Percentiles rank a stretch among this genome's conserved stretches.
Conservation (phyloP, 1,284 basidiomycete genomes). For the Apiotrichum gamsii region DNA sequence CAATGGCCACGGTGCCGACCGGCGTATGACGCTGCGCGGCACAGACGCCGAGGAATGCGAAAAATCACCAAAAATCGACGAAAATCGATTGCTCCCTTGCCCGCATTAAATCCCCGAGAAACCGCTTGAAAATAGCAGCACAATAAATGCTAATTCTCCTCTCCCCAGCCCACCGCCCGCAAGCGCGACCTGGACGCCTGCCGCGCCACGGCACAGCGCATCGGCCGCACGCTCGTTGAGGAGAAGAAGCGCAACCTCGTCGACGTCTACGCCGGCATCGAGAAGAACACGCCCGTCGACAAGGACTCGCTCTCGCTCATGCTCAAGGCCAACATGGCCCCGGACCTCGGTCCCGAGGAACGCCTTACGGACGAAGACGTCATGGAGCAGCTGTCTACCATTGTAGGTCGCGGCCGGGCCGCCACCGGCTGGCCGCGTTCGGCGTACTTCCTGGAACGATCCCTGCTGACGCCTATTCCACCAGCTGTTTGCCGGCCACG, state of each 20-base stretch:
- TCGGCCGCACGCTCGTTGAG: not conserved
- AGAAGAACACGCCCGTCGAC: slow-evolving; percentile 49
- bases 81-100: no score
- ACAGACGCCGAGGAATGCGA: no score
- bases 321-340: slow-evolving; percentile 58
- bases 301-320: slow-evolving; percentile 50
- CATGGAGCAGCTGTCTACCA: slow-evolving; percentile 67
- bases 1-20: no score
- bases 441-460: no score
- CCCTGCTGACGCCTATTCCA: no score
- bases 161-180: not conserved
- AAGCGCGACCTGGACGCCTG: not conserved
- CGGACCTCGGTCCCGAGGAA: slow-evolving; percentile 53
- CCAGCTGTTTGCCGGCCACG: slow-evolving; percentile 56
- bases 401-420: slow-evolving; percentile 49
- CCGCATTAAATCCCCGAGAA: no score
- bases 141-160: no score
- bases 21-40: no score
- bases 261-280: slow-evolving; percentile 42
- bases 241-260: slow-evolving; percentile 49
- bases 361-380: slow-evolving; percentile 61
- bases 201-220: not conserved
- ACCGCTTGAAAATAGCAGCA: no score
- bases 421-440: not conserved
- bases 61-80: no score